A percentile compares a stretch with the other conserved stretches of the same genome.
Evolutionary conservation across 1,284 basidiomycete genomes (phyloP).

Genomic region (Sanghuangporus baumii): DNA sequence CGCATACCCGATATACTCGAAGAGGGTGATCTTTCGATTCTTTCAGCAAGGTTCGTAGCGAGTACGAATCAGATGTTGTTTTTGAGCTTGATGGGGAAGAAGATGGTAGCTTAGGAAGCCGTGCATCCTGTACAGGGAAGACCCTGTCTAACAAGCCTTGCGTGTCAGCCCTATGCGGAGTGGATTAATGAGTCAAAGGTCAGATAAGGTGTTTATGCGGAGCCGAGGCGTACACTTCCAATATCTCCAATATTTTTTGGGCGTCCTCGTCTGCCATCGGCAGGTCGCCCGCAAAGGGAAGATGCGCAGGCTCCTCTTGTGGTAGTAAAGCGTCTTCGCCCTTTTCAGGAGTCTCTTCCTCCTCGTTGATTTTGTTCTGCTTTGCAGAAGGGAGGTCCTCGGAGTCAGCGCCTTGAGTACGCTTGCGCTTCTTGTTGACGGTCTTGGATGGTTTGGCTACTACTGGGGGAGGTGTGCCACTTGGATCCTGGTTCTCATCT

Average conservation of each 20-base stretch:
- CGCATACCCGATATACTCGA: slow-evolving; percentile 44
- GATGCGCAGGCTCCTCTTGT: slow-evolving; percentile 18
- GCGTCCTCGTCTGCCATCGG: slow-evolving; percentile 47
- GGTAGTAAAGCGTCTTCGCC: slow-evolving; percentile 25
- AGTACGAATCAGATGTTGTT: slow-evolving; percentile 35
- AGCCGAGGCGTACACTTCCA: slow-evolving; percentile 53
- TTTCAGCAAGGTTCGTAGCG: slow-evolving; percentile 58
- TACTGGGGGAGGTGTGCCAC: slow-evolving; percentile 17
- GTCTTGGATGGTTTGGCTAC: slow-evolving; percentile 26
- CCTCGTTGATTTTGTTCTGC: slow-evolving; percentile 34
- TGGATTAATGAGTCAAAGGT: slow-evolving; percentile 9
- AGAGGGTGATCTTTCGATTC: slow-evolving; percentile 49
- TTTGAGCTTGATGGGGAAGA: slow-evolving; percentile 32
- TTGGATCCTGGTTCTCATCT: slow-evolving; percentile 15
- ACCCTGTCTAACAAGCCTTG: slow-evolving; percentile 78
- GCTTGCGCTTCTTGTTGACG: slow-evolving; percentile 60
- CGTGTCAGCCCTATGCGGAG: slow-evolving; percentile 47
- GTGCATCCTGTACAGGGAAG: slow-evolving; percentile 44
- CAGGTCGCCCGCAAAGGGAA: slow-evolving; percentile 36
- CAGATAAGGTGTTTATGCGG: slow-evolving; percentile 5
- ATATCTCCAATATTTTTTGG: slow-evolving; percentile 63
- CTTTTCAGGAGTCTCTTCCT: slow-evolving; percentile 31
- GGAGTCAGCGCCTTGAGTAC: slow-evolving; percentile 36
- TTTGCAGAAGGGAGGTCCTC: slow-evolving; percentile 44
- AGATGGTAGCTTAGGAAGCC: slow-evolving; percentile 17